Evolutionary conservation across 345 rosid species (phyloP), one percentile per base, ranked within the genome.

Genomic region (Passiflora organensis): DNA sequence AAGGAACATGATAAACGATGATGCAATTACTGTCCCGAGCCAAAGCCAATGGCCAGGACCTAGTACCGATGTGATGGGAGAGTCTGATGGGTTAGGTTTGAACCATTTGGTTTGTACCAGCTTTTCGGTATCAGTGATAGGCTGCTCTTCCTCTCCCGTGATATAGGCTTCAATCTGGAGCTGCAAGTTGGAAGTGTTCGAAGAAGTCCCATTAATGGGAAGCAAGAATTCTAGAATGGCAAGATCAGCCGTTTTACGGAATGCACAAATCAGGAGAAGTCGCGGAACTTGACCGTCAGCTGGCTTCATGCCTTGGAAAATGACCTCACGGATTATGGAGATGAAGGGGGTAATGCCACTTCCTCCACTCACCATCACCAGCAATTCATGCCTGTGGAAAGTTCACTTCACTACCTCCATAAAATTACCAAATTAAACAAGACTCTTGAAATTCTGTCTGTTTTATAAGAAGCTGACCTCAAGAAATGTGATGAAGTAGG

Each of bases 311-410:
- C 43, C 34, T 52, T 58, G 43, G 50, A 18, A 46, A 22, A 59
- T 59, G 34, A 66, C 22, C 32, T 66, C 64, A 11, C 70, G 70
- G 59, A 66, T 59, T 45, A 66, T 59, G 55, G 70, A 66, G 28
- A 66, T 59, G 16, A 66, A 66, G 6, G 70, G 65, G 21, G 70
- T 15, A 28, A 66, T 46, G 28, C 64, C 70, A 37, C 70, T 66
- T 15, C 64, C 70, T 5, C 70, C 70, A 47, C 70, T 58, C 18
- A 66, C 58, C 55, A 66, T 25, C 58, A 66, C 64, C 36, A 66
- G 23, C 22, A 53, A 21, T 9, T 66, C 64, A 38, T 66, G 70
- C 49, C 70, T 66, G 59, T 16, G 15, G 13, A 1, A 44, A 43
- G 25, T 24, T 6, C 32, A 46, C 22, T 20, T n/a, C n/a, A n/a